Evolutionary conservation across 495 filamentous ascomycete genomes (phyloP), one percentile per base, ranked within the genome.

Genomic region (Aspergillus cristatus): DNA sequence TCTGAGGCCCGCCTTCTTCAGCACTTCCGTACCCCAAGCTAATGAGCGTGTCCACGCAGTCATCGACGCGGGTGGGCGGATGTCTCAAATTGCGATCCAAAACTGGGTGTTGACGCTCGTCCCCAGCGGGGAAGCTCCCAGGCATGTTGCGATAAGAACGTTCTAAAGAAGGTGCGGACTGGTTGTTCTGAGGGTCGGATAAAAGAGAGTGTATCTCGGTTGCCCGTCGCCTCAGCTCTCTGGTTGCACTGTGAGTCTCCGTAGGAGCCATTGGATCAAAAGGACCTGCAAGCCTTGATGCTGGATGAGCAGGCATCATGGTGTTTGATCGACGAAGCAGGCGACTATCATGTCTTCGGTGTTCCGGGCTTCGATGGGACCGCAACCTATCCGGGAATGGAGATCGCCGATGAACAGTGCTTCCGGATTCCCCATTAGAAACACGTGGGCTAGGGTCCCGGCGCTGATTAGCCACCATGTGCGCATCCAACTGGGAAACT

Each of bases 1-100:
- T 60, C 32, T 66, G 50, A 20, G 42, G 55, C 14, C 64, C 67
- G 14, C 67, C 63, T 13, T 68, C 57, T 15, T 59, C 42, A 24
- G 51, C 51, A 13, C 54, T 57, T n/a, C 64, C 68, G 42, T 72
- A 77, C 1, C 74, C 74, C 42, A 77, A 54, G 7, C 58, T 55
- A 5, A 60, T 30, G 18, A 77, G 60, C 4, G 59, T 54, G 4
- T 61, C 53, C 26, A 76, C 57, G 42, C 74, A 77, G 7, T 50
- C 41, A 22, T 67, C 56, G 31, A 75, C 62, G 6, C n/a, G 35
- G 35, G 34, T 50, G 47, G 32, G 45, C 47, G 22, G 43, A 41
- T 38, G 34, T 48, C 34, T 54, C 47, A 7, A 51, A 32, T 17
- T 48, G 45, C 3, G 45, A 45, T 24, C 51, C 45, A 48, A 16